Percentiles rank a stretch among this genome's conserved stretches.
These are phyloP conservation scores for Exophiala xenobiotica DNA, from an alignment of 2,329 filamentous ascomycete genomes.

Conservation along the genomic window DNA sequence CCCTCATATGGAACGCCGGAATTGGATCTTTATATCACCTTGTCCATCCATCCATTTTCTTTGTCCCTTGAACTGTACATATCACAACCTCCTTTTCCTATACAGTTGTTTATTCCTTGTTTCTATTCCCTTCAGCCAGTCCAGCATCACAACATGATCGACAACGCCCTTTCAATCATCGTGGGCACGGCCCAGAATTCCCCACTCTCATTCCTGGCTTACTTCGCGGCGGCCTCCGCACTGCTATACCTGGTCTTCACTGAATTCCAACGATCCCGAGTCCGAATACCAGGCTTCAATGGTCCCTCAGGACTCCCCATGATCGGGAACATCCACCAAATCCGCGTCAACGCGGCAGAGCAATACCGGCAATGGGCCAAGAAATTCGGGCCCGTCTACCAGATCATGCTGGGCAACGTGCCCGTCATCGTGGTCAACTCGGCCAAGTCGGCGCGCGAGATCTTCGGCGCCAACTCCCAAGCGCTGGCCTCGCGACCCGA, in stretches of 20 bases:
- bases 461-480: slow-evolving; percentile 56
- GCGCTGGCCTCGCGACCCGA: slow-evolving; percentile 57
- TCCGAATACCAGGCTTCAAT: slow-evolving; percentile 47
- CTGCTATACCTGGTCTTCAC: slow-evolving; percentile 50
- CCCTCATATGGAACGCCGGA: background rate
- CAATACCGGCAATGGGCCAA: slow-evolving; percentile 57
- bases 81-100: no score
- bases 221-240: slow-evolving; percentile 19
- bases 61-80: no score
- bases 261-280: slow-evolving; percentile 48
- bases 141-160: slow-evolving; percentile 23
- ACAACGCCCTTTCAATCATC: slow-evolving; percentile 16
- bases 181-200: slow-evolving; percentile 15
- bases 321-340: slow-evolving; percentile 57
- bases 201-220: slow-evolving; percentile 21
- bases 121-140: no score
- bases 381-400: slow-evolving; percentile 53
- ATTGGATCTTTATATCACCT: no score
- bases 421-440: slow-evolving; percentile 58
- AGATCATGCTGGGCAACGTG: slow-evolving; percentile 59
- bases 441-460: slow-evolving; percentile 50
- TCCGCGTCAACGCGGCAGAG: slow-evolving; percentile 56
- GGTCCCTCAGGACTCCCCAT: slow-evolving; percentile 54
- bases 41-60: no score
- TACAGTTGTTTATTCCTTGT: no score